Conservation (phyloP, 1,284 basidiomycete species). For the Ustilago trichophora region DNA sequence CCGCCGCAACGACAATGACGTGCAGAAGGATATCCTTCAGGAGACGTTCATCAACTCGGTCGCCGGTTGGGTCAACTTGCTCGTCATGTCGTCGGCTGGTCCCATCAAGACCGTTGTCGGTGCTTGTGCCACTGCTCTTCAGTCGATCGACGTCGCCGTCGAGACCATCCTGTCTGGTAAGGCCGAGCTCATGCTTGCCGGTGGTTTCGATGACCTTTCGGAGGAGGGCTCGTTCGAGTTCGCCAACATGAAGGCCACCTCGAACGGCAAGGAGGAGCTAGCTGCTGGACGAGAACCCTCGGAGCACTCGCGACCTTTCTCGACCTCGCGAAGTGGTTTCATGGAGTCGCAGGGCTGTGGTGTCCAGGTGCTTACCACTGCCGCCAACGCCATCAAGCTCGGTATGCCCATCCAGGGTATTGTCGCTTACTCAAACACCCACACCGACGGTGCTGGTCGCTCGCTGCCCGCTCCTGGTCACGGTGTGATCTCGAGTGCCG, state of each 20-base stretch:
- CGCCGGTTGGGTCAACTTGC: slow-evolving; percentile 92
- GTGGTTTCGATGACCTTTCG: slow-evolving; percentile 96
- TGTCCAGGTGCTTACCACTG: slow-evolving; percentile 95
- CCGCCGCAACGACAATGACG: slow-evolving; percentile 93
- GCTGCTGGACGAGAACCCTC: slow-evolving; percentile 95
- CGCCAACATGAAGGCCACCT: slow-evolving; percentile 99
- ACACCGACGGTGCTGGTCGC: slow-evolving; percentile 89
- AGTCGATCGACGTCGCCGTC: slow-evolving; percentile 97
- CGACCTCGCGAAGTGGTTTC: slow-evolving; percentile 77
- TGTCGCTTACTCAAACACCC: slow-evolving; percentile 94
- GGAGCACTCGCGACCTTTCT: slow-evolving; percentile 98
- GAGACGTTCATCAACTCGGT: slow-evolving; percentile 74
- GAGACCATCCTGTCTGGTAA: slow-evolving; percentile 94
- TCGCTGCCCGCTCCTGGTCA: slow-evolving; percentile 75
- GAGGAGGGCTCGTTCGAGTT: slow-evolving; percentile 94
- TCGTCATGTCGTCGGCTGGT: slow-evolving; percentile 72
- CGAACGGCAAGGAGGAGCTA: slow-evolving; percentile 93
- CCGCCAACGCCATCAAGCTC: slow-evolving; percentile 92
- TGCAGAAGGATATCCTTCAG: slow-evolving; percentile 97
- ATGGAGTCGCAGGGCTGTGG: slow-evolving; percentile 96
- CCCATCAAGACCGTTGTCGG: slow-evolving; percentile 99
- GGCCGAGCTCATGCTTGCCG: slow-evolving; percentile 98
- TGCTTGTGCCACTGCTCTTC: slow-evolving; percentile 95
- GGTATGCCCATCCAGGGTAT: slow-evolving; percentile 92
- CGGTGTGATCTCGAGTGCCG: slow-evolving; percentile 59